phyloP scores from a whole-genome alignment of 148 eudicot genomes.

The Rhododendron henanense region DNA sequence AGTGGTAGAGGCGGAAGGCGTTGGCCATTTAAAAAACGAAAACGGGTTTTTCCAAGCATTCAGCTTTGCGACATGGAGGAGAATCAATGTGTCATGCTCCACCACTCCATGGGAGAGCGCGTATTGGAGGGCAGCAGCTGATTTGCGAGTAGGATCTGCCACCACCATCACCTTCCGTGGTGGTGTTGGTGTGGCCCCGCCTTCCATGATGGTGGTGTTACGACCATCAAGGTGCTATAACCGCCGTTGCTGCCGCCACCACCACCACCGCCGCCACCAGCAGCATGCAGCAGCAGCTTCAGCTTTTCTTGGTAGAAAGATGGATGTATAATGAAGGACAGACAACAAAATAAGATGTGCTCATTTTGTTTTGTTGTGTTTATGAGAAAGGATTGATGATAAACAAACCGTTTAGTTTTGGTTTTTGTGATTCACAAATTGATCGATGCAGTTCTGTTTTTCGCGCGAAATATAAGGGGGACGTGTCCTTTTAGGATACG shows the following conservation, averaged over 20 bases:
- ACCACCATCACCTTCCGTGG: slow-evolving; percentile 56
- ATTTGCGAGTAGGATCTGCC: slow-evolving; percentile 54
- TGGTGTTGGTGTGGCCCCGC: slow-evolving; percentile 8
- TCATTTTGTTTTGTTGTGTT: slow-evolving; percentile 2
- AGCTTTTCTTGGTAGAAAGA: not conserved
- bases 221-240: slow-evolving; percentile 11
- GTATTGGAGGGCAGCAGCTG: slow-evolving; percentile 57
- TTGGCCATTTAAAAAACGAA: slow-evolving; percentile 27
- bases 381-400: not conserved
- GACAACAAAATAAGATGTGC: not conserved
- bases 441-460: not conserved
- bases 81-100: slow-evolving; percentile 41
- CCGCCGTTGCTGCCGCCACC: not conserved
- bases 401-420: not conserved
- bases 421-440: slow-evolving; percentile 8
- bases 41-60: slow-evolving; percentile 30
- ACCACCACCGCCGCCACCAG: not conserved
- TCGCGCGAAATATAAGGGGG: not conserved
- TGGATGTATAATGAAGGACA: not conserved
- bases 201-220: slow-evolving; percentile 18
- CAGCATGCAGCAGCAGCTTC: not conserved
- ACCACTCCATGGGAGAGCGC: slow-evolving; percentile 50
- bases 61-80: slow-evolving; percentile 37
- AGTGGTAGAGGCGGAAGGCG: not conserved
- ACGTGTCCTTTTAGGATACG: not conserved